Evolutionary conservation across 352 stramenopile species (phyloP), one percentile per base, ranked within the genome.

Genomic region (Phytophthora podocarpi): DNA sequence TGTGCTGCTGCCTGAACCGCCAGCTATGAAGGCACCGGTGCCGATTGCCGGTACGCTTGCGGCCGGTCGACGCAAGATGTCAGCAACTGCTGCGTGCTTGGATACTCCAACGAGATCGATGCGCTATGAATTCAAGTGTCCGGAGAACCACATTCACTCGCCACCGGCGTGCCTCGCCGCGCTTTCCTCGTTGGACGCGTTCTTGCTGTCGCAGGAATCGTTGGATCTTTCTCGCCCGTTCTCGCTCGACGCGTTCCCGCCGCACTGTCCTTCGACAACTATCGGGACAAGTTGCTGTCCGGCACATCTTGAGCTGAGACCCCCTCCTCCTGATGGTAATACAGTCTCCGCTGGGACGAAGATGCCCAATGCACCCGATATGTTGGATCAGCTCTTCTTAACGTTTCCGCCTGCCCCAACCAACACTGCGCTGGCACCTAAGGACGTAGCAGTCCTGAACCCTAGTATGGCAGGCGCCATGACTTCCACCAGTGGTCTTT

Each of bases 71-170:
- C 48, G 53, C 24, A 72, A 76, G 35, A 59, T 63, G 41, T 59
- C 63, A 5, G 23, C 50, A 5, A 74, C 48, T 40, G 34, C 53
- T 31, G 50, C 43, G 27, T 70, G 54, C 23, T 35, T 64, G 26
- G 53, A 67, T 20, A 59, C 69, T 11, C 54, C 58, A 0, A 72
- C 59, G 10, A 67, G 69, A 46, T 35, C 67, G 3, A 59, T 67
- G 23, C 67, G 75, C 4, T 86, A 82, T 28, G 74, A 88, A 39
- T 58, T 87, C 23, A 84, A 68, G 43, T 90, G 81, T 39, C 76
- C 76, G 0, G 70, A 86, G 21, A 76, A 89, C 48, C 78, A 89
- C 59, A 68, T 81, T 6, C 76, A 88, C 53, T 85, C 67, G 1
- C 67, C 76, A 28, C 80, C 80, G 0, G 72, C 78, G 26, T 89